Base-by-base conservation (phyloP, 306 rosid genomes). In the Castanea crenata region DNA sequence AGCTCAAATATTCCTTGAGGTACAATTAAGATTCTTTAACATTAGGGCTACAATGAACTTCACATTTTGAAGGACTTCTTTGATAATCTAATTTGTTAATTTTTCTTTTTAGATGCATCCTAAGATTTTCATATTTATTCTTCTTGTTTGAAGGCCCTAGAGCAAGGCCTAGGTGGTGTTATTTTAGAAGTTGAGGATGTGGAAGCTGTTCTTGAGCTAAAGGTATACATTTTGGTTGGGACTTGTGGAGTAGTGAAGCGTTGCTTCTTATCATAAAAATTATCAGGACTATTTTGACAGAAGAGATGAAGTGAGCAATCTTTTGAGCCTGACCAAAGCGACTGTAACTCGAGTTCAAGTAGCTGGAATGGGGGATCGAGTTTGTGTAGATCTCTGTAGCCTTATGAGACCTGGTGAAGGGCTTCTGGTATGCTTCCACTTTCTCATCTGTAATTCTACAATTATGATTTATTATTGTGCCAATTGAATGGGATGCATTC, bases 381-480 rank as follows among this genome's bases (percentile, higher is more conserved):
- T 92, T 80, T 94, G 97, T 78, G 97, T 94, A 1, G 99, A 94
- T 81, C 97, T 94, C 41, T 94, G 97, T 74, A 88, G 94, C 84
- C 93, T 94, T 73, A 87, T 92, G 97, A 91, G 82, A 76, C 97
- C 95, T 0, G 95, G 99, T 59, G 99, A 94, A 92, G 97, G 97
- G 83, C 97, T 94, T 85, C 88, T 94, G 18, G 99, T 92, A 86
- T 57, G 85, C 76, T 34, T 83, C 58, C 21, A 5, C 73, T 71
- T 85, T 55, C 82, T 34, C 56, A 61, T 61, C 57, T n/a, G 69
- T 46, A 18, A 29, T 31, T 46, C 32, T 63, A 21, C 55, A 21
- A 21, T 2, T 18, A 35, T 55, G 54, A 70, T 29, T 74, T 55
- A 51, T 41, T 67, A 20, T 61, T 74, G 74, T 23, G 55, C 76